Conservation (phyloP, 345 rosid species). For the Dipteronia sinensis region DNA sequence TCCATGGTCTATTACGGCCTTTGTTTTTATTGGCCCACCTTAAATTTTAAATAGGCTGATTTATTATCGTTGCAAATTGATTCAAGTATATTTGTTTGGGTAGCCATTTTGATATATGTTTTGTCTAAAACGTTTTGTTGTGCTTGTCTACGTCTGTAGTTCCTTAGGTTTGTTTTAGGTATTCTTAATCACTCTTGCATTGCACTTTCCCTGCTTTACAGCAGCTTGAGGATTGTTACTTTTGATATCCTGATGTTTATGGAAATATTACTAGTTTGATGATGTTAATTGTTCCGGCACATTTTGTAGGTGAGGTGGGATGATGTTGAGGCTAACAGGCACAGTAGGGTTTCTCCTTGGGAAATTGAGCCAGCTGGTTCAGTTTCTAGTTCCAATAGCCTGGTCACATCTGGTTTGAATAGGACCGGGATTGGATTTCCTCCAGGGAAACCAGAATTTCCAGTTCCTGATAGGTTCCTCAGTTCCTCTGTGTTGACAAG, state of each 20-base stretch:
- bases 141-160: not conserved
- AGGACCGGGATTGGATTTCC: slow-evolving; percentile 80
- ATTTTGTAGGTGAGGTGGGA: slow-evolving; percentile 88
- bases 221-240: slow-evolving; percentile 1
- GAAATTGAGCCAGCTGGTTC: slow-evolving; percentile 81
- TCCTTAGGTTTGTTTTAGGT: not conserved
- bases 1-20: not conserved
- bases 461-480: slow-evolving; percentile 59
- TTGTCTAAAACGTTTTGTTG: not conserved
- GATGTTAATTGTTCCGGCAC: not conserved
- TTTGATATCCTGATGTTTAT: not conserved
- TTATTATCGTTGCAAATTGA: not conserved
- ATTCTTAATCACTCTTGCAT: not conserved
- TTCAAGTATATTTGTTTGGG: not conserved
- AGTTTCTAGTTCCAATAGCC: slow-evolving; percentile 51
- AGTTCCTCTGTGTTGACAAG: not conserved
- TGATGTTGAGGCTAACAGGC: slow-evolving; percentile 58
- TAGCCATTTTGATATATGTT: not conserved
- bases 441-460: slow-evolving; percentile 67
- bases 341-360: slow-evolving; percentile 91
- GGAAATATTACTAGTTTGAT: not conserved
- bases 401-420: slow-evolving; percentile 64
- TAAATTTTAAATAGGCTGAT: not conserved
- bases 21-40: not conserved
- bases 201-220: not conserved